Evolutionary conservation across 768 basidiomycete genomes (phyloP), one percentile per base, ranked within the genome.

Genomic region (Sistotremastrum suecicum): DNA sequence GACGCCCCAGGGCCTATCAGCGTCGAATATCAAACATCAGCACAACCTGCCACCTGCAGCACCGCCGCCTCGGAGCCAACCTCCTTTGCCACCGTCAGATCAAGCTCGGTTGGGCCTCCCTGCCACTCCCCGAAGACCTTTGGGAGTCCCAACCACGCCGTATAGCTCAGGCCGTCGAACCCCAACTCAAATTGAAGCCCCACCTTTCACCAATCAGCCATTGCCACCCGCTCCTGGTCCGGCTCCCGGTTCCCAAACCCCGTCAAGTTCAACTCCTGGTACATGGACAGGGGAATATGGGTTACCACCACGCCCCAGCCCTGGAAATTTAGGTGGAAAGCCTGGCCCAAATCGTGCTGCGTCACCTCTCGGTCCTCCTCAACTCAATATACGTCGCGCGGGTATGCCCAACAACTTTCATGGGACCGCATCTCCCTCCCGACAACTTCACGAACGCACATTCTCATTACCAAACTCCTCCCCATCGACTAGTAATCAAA

Each of bases 51-150:
- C 80, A 6, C 82, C 81, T 2, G 68, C 80, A 1, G 81, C 82
- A 4, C 83, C 84, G 1, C 71, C 75, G 0, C 82, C 83, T 1
- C 75, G 75, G 34, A 67, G 69, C 2, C 79, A 81, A 49, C 83
- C 83, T 5, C 78, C 78, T 5, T 67, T 59, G 12, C 63, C 62
- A 7, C 72, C 71, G 37, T 57, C 66, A 10, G 43, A 51, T 11
- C 33, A 47, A 6, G 33, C 30, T n/a, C 40, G 28, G 9, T 30
- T 42, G 20, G 34, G 45, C 36, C 66, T 72, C 28, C 59, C 64
- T 10, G 40, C 68, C 33, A 50, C 59, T 11, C 71, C 70, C 37
- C 44, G 36, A 40, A 20, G 20, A 20, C 20, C 29, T 46, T 53
- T 37, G 42, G 36, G 37, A 52, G 34, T 55, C 48, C 52, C 64